Percentiles rank a stretch among this genome's conserved stretches.
phyloP scores from a whole-genome alignment of 1,284 basidiomycete species.

The Boletellus deceptivus region DNA sequence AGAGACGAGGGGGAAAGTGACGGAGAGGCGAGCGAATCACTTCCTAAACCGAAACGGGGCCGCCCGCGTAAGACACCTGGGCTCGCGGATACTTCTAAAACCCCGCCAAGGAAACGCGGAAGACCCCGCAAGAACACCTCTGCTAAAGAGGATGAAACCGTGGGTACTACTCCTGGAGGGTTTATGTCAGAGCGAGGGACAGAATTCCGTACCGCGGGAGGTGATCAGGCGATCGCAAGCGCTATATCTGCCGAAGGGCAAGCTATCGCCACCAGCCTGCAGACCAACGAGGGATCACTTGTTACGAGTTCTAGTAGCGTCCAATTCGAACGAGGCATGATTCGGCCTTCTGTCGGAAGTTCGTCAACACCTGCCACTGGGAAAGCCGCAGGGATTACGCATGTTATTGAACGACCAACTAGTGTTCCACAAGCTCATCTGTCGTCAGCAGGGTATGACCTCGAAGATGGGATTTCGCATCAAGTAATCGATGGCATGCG shows the following conservation, averaged over 20 bases:
- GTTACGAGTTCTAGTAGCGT: background rate
- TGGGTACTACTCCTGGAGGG: background rate
- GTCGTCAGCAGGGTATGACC: background rate
- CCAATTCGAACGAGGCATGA: background rate
- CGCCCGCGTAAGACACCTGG: slow-evolving; percentile 35
- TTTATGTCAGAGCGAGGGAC: slow-evolving; percentile 1
- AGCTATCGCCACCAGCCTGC: background rate
- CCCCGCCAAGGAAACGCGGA: slow-evolving; percentile 30
- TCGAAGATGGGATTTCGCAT: background rate
- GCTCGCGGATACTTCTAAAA: slow-evolving; percentile 7
- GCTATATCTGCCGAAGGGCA: background rate
- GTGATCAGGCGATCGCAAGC: background rate
- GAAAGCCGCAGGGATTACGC: background rate
- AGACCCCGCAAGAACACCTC: slow-evolving; percentile 34
- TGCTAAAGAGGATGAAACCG: slow-evolving; percentile 5
- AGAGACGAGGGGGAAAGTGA: slow-evolving; percentile 17
- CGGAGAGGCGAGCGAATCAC: slow-evolving; percentile 28
- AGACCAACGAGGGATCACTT: background rate
- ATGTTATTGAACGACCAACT: background rate
- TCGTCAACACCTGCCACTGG: background rate
- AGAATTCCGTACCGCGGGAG: background rate
- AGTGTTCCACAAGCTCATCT: background rate
- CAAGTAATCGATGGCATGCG: background rate
- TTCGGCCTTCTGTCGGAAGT: background rate
- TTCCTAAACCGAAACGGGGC: slow-evolving; percentile 37